Evolutionary conservation across 441 rosid species (phyloP), one percentile per base, ranked within the genome.

Genomic region (Adansonia rubrostipa): DNA sequence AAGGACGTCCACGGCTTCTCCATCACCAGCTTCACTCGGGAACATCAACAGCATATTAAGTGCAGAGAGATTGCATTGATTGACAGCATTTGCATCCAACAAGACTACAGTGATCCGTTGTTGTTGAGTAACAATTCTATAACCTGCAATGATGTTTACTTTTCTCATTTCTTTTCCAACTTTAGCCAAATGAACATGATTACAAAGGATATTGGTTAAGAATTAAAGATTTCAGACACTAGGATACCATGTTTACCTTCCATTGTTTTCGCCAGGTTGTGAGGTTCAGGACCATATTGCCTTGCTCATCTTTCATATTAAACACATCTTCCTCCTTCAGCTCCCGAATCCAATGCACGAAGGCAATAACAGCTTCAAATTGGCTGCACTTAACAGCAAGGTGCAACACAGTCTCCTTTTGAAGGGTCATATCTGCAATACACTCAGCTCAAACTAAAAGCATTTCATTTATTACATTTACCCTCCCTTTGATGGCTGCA

Each of bases 371-470:
- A 2, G 53, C 61, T 24, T 75, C 63, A 19, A 66, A 51, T 19
- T 78, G 75, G 51, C 22, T 45, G 10, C 33, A 24, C 64, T 45
- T 74, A 44, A 74, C 69, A 2, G 80, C 81, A 22, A 67, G 62
- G 45, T 78, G 83, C 50, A 83, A 77, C 1, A 67, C 57, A 10
- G 83, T 74, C 51, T 83, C 77, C 5, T 66, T 50, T 48, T 60
- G 47, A 5, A 73, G 48, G 6, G 73, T 50, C 13, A 57, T 13
- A 33, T 65, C 75, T 58, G 47, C 62, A 6, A 50, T 71, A 24
- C 67, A 33, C 24, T 66, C 75, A 2, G 79, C 54, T 4, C 24
- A 76, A 70, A 14, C 74, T 3, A n/a, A 42, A 42, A 75, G 44
- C 45, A 74, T 57, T 60, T 77, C 78, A 15, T 28, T 58, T 19